Evolutionary conservation across 352 stramenopile species (phyloP), one percentile per base, ranked within the genome.

Genomic region (Phytopythium oedochilum): DNA sequence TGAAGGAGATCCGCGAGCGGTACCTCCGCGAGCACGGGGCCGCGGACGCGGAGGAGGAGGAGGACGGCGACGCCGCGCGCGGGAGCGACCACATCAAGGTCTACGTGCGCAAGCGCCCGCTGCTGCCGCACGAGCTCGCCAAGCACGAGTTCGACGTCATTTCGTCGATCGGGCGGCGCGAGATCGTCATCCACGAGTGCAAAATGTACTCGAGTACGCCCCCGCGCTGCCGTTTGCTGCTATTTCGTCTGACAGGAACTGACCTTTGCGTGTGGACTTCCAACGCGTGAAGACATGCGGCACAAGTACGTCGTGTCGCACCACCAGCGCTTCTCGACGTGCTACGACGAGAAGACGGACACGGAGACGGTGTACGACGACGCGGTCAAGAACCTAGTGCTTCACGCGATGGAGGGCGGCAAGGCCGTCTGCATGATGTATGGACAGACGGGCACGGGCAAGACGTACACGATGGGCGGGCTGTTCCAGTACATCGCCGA

Each of bases 111-210:
- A 96, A 96, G 61, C 83, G 89, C 40, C 89, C 89, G 28, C 69
- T 97, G 55, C 80, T 96, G 54, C 60, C 78, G 18, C 89, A 96
- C 63, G 89, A 97, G 64, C 46, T 83, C 32, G 70, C 71, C 46
- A 86, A 90, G 61, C 80, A 87, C 58, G 89, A 96, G 61, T 97
- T 92, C 52, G 85, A 96, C 60, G 78, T 96, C 47, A 89, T 96
- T 55, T 83, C 76, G 38, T 85, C 83, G 20, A 68, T 80, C 31
- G 78, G 68, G 0, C 45, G 63, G 50, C 69, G 61, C 29, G 68
- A 88, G 45, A 85, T 92, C 59, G 75, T 94, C 38, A 81, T 96
- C 51, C 84, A 96, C 64, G 88, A 96, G 64, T 93, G 84, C 67
- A 81, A 89, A 44, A 96, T 97, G 87, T 90, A 96, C 64, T 67